Conservation (phyloP, 345 rosid genomes). For the Syzygium grande region DNA sequence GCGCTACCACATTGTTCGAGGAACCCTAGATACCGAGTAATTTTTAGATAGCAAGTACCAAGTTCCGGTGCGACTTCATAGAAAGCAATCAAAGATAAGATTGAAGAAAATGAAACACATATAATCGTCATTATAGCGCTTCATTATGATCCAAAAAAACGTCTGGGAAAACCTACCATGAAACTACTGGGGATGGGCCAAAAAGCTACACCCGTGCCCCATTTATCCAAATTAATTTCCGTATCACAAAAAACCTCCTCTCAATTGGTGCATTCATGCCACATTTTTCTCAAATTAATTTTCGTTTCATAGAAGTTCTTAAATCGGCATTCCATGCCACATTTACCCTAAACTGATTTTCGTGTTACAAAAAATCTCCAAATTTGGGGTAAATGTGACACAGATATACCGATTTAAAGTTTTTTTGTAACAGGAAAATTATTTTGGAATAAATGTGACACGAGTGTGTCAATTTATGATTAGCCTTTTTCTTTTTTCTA, state of each 20-base stretch:
- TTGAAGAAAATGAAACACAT: neutral
- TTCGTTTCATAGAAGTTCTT: neutral
- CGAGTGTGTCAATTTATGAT: neutral
- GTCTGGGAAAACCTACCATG: neutral
- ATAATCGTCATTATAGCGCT: neutral
- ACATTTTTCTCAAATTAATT: neutral
- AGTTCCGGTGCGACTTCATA: neutral
- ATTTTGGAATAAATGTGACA: neutral
- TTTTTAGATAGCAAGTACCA: neutral
- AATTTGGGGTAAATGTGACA: neutral
- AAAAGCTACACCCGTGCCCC: neutral
- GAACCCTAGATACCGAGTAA: neutral
- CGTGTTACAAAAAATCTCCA: neutral
- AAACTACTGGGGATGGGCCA: neutral
- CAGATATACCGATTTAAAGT: neutral
- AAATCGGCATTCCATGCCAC: fast-evolving
- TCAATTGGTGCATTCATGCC: neutral
- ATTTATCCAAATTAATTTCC: neutral
- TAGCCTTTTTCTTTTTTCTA: neutral
- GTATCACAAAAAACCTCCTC: neutral
- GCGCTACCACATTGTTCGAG: neutral
- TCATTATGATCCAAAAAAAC: neutral
- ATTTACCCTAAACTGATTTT: neutral
- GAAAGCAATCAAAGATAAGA: neutral
- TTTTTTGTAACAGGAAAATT: neutral